phyloP scores from a whole-genome alignment of 768 basidiomycete species.

The Naganishia onofrii region DNA sequence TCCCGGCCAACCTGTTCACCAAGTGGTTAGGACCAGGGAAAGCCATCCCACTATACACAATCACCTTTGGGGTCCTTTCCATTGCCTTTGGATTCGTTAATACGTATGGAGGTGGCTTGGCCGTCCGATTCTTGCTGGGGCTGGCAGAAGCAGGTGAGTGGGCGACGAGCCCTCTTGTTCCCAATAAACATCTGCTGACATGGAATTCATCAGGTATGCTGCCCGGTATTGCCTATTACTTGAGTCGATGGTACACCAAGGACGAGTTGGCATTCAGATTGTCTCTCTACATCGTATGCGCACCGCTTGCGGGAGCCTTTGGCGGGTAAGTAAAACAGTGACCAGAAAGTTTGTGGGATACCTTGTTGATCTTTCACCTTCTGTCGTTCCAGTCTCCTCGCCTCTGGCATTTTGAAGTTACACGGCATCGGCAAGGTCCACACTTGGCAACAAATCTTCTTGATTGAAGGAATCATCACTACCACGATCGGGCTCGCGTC shows the following conservation, averaged over 20 bases:
- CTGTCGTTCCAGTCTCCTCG: constrained; percentile 32
- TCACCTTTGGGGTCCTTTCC: constrained; percentile 29
- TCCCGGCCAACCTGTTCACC: constrained; percentile 30
- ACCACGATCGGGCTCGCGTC: constrained; percentile 21
- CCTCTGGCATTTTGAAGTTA: constrained; percentile 33
- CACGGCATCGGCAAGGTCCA: constrained; percentile 26
- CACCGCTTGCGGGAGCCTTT: constrained; percentile 27
- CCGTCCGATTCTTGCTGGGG: constrained; percentile 29
- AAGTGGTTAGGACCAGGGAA: constrained; percentile 31
- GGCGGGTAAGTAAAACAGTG: constrained; percentile 24
- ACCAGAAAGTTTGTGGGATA: background rate
- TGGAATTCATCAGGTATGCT: constrained; percentile 7
- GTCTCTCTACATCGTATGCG: constrained; percentile 24
- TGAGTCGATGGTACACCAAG: constrained; percentile 32
- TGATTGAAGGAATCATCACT: constrained; percentile 33
- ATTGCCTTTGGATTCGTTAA: constrained; percentile 25
- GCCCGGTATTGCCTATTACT: constrained; percentile 30
- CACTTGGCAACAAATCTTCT: constrained; percentile 31
- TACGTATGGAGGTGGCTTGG: constrained; percentile 5
- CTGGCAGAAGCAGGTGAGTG: constrained; percentile 25
- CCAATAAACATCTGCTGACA: too few species aligned
- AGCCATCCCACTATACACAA: constrained; percentile 26
- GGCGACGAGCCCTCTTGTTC: too few species aligned
- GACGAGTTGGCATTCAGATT: constrained; percentile 23
- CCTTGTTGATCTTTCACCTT: background rate